Evolutionary conservation across 768 basidiomycete species (phyloP), one percentile per base, ranked within the genome.

Genomic region (Porpolomopsis calyptriformis): DNA sequence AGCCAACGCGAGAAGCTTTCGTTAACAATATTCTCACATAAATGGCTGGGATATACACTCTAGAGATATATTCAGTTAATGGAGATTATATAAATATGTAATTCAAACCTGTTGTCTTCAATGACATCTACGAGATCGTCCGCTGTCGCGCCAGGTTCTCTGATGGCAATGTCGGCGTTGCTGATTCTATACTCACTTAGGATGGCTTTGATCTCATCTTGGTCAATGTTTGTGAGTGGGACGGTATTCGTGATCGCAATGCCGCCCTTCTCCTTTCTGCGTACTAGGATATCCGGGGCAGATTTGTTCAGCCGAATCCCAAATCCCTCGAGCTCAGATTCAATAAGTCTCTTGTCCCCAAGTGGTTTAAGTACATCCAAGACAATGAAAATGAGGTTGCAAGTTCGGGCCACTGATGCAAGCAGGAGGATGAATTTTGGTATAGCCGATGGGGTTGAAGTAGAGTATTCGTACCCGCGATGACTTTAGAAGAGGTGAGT

Each of bases 301-400:
- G 79, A 78, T 67, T 98, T 98, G 70, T 99, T 99, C 49, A 97
- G 69, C 40, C 93, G 76, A 55, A 97, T 96, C 8, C 94, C 96
- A 57, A 98, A 98, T n/a, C 92, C 91, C 72, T 99, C 96, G 49
- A 99, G 67, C 62, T 99, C 96, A 26, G 71, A 57, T 65, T 97
- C 91, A 48, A 99, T 89, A 56, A 96, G 68, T 48, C 75, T 84
- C 58, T 96, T 91, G 70, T 98, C 94, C 20, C 85, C 87, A 14
- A 98, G 77, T n/a, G 96, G 96, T 67, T 98, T 99, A 27, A 96
- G 77, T 22, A 99, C 96, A 57, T 99, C 96, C 40, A 99, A 78
- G 23, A 98, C 87, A 62, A 99, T 98, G 65, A 98, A 98, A 50
- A 99, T 97, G 27, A 98, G 80, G 63, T 97, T 90, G 63, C 96